Conservation (phyloP, 1,284 basidiomycete species). For the Sporisorium exsertum region DNA sequence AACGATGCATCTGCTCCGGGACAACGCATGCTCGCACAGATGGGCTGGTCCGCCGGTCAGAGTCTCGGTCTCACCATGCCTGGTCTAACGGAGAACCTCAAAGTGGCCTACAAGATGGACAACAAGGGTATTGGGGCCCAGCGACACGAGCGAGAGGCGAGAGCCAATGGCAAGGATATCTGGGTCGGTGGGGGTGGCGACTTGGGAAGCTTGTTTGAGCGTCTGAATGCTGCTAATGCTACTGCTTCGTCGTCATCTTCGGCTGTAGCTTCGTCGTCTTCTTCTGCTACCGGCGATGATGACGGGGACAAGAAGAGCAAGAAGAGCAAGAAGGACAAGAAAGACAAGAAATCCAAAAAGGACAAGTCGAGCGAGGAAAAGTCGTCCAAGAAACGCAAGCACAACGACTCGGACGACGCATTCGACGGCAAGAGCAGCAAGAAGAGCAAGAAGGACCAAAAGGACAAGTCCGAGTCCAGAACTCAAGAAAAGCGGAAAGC, state of each 20-base stretch:
- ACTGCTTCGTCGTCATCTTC: conserved; percentile 31
- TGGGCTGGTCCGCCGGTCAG: conserved; percentile 67
- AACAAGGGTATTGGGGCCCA: conserved; percentile 68
- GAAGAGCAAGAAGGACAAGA: conserved; percentile 42
- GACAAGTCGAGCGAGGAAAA: conserved; percentile 16
- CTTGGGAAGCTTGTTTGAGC: conserved; percentile 65
- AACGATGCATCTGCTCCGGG: conserved; percentile 64
- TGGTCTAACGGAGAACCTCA: conserved; percentile 61
- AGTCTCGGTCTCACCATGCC: conserved; percentile 59
- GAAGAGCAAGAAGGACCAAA: conserved; percentile 38
- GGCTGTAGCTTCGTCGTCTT: conserved; percentile 22
- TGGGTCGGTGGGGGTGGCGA: conserved; percentile 67
- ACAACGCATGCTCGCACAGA: conserved; percentile 66
- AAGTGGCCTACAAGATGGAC: conserved; percentile 66
- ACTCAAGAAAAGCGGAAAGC: conserved; percentile 24
- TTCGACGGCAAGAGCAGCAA: conserved; percentile 24
- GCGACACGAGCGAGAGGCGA: conserved; percentile 64
- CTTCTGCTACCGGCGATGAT: conserved; percentile 8
- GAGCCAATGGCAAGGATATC: conserved; percentile 57
- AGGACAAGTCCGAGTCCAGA: conserved; percentile 21
- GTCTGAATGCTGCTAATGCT: conserved; percentile 63
- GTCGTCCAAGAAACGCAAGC: conserved; percentile 32
- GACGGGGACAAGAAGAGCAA: conserved; percentile 28
- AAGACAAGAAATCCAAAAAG: conserved; percentile 24
- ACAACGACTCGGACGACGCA: conserved; percentile 21